Percentiles rank a stretch among this genome's conserved stretches.
Evolutionary conservation across 202 grass and related monocot genomes (phyloP).

Genomic region (Setaria viridis): DNA sequence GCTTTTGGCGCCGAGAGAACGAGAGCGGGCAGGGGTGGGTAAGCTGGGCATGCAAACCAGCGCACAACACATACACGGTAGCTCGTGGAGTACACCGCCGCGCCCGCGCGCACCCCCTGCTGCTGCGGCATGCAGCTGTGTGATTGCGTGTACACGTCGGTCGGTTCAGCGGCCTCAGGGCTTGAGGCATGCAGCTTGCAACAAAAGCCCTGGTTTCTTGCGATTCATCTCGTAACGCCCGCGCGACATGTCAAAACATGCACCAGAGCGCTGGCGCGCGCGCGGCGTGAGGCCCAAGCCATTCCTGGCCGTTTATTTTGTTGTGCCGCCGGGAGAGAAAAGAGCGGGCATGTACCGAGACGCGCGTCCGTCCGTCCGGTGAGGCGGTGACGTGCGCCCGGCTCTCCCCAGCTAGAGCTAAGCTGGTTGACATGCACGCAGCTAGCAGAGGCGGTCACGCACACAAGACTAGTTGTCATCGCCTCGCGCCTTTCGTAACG

Average conservation of each 20-base stretch:
- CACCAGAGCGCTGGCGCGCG: not conserved
- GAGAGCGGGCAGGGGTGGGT: not conserved
- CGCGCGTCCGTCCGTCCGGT: not conserved
- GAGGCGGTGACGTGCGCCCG: not conserved
- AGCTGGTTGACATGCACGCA: not conserved
- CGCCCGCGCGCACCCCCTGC: not conserved
- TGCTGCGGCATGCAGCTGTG: not conserved
- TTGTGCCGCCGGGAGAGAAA: not conserved
- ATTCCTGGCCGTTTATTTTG: not conserved
- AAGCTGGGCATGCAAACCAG: not conserved
- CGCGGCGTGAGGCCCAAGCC: not conserved
- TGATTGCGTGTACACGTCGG: not conserved
- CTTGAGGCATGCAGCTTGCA: not conserved
- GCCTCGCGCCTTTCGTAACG: conserved; percentile 26
- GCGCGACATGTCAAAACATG: not conserved
- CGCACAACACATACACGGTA: not conserved
- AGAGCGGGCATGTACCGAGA: not conserved
- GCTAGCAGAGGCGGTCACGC: not conserved
- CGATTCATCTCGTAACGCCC: not conserved
- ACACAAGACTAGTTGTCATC: not conserved
- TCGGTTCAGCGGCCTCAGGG: not conserved
- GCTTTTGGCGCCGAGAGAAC: not conserved
- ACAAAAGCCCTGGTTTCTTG: not conserved
- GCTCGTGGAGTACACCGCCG: not conserved
- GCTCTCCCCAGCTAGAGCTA: not conserved